Evolutionary conservation across 305 asterid genomes (phyloP).

Genomic region (Plantago lanceolata): DNA sequence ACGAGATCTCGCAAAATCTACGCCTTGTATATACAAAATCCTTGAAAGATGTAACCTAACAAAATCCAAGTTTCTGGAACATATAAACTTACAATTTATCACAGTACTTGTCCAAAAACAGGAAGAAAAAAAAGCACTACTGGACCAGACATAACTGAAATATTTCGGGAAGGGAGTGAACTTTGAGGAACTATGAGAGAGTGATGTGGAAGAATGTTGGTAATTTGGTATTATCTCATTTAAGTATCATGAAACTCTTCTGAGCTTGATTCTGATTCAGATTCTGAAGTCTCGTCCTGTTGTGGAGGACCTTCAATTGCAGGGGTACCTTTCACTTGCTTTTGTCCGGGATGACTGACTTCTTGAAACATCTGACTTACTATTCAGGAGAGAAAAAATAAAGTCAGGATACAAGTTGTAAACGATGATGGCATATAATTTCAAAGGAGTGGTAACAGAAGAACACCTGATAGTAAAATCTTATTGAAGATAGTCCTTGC

Average conservation of each 20-base stretch:
- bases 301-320: constrained; percentile 48
- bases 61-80: too few species aligned
- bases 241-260: constrained; percentile 32
- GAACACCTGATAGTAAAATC: constrained; percentile 49
- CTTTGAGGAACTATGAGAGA: background rate
- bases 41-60: too few species aligned
- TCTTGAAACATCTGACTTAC: constrained; percentile 37
- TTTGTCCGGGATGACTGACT: constrained; percentile 43
- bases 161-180: background rate
- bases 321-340: constrained; percentile 28
- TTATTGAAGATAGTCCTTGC: constrained; percentile 42
- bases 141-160: too few species aligned
- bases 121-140: too few species aligned
- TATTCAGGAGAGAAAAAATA: constrained; percentile 24
- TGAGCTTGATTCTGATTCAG: constrained; percentile 28
- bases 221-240: background rate
- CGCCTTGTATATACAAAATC: too few species aligned
- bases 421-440: background rate
- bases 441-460: background rate
- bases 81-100: too few species aligned
- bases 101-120: too few species aligned
- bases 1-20: too few species aligned
- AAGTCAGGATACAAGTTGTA: constrained; percentile 5
- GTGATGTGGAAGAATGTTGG: constrained; percentile 2
- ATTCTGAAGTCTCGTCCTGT: constrained; percentile 53